Evolutionary conservation across 176 grass and related monocot species (phyloP).

Genomic region (Phoenix roebelenii): DNA sequence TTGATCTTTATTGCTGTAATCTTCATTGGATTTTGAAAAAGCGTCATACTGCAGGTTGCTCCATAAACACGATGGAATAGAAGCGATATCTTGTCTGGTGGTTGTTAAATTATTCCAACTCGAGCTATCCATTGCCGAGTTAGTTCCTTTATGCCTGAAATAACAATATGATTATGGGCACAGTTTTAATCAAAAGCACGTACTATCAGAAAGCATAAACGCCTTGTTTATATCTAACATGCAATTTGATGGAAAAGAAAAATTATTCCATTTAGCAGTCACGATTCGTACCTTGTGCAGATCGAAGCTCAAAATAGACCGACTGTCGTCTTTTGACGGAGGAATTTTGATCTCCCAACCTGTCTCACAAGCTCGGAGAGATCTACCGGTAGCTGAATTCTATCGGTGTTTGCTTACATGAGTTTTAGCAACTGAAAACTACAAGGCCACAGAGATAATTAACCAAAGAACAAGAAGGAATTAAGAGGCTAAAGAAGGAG

Average conservation of each 20-base stretch:
- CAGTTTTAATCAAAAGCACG: neutral
- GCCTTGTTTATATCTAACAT: neutral
- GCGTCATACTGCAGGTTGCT: neutral
- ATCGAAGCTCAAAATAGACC: no score
- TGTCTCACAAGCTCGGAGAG: no score
- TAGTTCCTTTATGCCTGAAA: neutral
- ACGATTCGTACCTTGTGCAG: no score
- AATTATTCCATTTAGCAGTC: no score
- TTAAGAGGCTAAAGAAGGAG: neutral
- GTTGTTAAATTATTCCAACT: neutral
- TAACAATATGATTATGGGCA: neutral
- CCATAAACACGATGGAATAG: neutral
- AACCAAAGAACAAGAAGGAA: conserved; percentile 7
- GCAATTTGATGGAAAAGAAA: no score
- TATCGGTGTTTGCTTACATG: neutral
- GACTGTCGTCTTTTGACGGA: no score
- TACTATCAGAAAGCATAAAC: neutral
- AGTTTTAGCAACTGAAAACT: conserved; percentile 12
- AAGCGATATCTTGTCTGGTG: neutral
- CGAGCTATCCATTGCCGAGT: neutral
- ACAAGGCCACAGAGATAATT: neutral
- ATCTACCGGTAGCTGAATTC: no score
- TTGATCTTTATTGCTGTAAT: no score
- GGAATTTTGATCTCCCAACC: no score
- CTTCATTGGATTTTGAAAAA: no score